Evolutionary conservation across 2,329 filamentous ascomycete species (phyloP).

Genomic region (Furcasterigmium sp.): DNA sequence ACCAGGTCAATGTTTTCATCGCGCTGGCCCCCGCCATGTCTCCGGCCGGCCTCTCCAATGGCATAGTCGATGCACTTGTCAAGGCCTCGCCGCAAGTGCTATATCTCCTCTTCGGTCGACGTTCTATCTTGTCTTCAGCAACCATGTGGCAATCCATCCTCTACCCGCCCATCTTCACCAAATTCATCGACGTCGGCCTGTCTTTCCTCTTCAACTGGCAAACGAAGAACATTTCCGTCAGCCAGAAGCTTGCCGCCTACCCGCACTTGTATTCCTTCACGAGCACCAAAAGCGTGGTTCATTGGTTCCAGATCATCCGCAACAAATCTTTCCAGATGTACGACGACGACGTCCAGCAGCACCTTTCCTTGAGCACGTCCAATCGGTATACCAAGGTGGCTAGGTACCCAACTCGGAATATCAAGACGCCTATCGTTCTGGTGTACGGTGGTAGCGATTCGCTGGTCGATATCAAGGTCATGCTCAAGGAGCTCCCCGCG

Average conservation of each 20-base stretch:
- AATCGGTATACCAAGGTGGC: constrained; percentile 93
- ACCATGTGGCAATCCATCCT: constrained; percentile 97
- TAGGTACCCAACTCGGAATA: constrained; percentile 93
- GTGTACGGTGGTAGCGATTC: constrained; percentile 94
- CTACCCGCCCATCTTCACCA: constrained; percentile 89
- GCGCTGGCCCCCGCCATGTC: constrained; percentile 95
- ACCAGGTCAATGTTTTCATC: constrained; percentile 93
- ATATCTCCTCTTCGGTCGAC: constrained; percentile 86
- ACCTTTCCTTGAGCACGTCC: constrained; percentile 62
- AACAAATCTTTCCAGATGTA: constrained; percentile 98
- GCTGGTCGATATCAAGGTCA: constrained; percentile 86
- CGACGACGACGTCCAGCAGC: constrained; percentile 85
- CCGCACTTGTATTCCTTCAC: constrained; percentile 96
- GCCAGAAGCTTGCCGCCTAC: constrained; percentile 93
- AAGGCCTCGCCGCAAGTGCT: constrained; percentile 91
- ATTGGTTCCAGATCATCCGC: constrained; percentile 99
- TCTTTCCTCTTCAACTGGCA: constrained; percentile 87
- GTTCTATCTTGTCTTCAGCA: constrained; percentile 84
- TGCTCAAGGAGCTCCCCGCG: constrained; percentile 81
- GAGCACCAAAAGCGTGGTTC: constrained; percentile 92
- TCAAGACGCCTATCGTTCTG: constrained; percentile 89
- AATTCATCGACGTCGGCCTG: constrained; percentile 77
- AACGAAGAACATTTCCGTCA: constrained; percentile 73
- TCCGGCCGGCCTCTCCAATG: constrained; percentile 82
- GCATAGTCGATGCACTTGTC: constrained; percentile 85